phyloP scores from a whole-genome alignment of 2,329 filamentous ascomycete species.

The Ophiostoma perfectum region DNA sequence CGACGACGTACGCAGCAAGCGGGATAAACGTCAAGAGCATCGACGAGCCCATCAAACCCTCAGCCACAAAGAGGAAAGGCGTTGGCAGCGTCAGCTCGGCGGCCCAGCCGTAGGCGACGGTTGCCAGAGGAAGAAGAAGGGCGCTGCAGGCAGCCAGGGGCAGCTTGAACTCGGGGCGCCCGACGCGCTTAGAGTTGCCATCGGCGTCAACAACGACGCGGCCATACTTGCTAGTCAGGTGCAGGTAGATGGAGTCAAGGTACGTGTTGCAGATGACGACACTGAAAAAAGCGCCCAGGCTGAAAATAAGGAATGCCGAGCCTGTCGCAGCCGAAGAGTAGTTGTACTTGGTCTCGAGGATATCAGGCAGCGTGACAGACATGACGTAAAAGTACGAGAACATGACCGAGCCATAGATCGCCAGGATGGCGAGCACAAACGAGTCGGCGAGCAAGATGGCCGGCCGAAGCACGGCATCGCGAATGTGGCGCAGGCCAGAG shows the following conservation, averaged over 20 bases:
- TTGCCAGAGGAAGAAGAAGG: constrained; percentile 41
- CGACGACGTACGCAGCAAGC: constrained; percentile 51
- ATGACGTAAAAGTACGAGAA: constrained; percentile 52
- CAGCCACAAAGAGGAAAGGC: constrained; percentile 39
- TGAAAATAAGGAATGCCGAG: constrained; percentile 50
- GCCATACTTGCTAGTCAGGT: constrained; percentile 35
- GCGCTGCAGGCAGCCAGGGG: constrained; percentile 47
- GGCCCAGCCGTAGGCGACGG: constrained; percentile 48
- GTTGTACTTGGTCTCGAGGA: constrained; percentile 44
- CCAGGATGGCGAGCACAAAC: constrained; percentile 40
- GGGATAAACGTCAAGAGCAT: constrained; percentile 46
- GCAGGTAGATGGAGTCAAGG: constrained; percentile 51
- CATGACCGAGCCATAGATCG: constrained; percentile 43
- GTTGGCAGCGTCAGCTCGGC: constrained; percentile 42
- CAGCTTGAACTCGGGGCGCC: constrained; percentile 50
- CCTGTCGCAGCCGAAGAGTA: constrained; percentile 50
- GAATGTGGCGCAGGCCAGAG: constrained; percentile 46
- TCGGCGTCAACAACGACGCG: neutral
- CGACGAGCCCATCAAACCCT: constrained; percentile 43
- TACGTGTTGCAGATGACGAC: constrained; percentile 46
- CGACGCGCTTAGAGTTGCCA: constrained; percentile 33
- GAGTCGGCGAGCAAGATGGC: constrained; percentile 44
- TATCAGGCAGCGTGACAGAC: constrained; percentile 48
- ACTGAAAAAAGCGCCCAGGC: constrained; percentile 44
- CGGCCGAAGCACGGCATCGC: constrained; percentile 43